Conservation (phyloP, 768 basidiomycete genomes). For the Lactifluus subvellereus region DNA sequence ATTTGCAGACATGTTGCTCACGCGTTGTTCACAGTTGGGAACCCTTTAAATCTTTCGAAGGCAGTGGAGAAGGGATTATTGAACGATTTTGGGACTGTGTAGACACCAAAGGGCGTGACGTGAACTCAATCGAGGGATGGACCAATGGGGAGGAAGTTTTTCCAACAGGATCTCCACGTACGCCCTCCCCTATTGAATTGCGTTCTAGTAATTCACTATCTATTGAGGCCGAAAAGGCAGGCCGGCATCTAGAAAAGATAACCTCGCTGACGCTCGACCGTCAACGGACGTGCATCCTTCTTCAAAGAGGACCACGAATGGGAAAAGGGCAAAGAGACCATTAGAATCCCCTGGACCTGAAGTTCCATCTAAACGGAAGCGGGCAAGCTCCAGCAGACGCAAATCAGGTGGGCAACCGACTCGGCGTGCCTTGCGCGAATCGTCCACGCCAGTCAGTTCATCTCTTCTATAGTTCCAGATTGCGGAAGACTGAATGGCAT, state of each 20-base stretch:
- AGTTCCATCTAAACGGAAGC: constrained; percentile 12
- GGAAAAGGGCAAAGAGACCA: constrained; percentile 4
- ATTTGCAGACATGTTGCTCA: constrained; percentile 1
- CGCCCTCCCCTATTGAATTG: neutral
- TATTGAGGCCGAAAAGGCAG: constrained; percentile 9
- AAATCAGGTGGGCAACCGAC: constrained; percentile 4
- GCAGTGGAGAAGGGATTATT: constrained; percentile 14
- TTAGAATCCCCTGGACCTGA: neutral
- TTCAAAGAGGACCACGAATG: neutral
- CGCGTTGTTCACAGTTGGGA: constrained; percentile 19
- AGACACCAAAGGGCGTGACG: constrained; percentile 16
- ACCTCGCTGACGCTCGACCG: neutral
- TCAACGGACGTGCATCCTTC: neutral
- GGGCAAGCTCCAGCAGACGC: constrained; percentile 8
- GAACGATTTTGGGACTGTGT: constrained; percentile 22
- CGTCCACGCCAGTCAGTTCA: constrained; percentile 10
- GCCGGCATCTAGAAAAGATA: neutral
- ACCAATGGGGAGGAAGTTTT: constrained; percentile 22
- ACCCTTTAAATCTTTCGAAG: constrained; percentile 21
- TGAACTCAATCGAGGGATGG: constrained; percentile 15
- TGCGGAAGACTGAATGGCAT: neutral
- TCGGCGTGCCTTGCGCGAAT: neutral
- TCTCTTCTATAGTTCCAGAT: neutral
- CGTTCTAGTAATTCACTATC: neutral
- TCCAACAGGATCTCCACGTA: constrained; percentile 20